Evolutionary conservation across 2,329 filamentous ascomycete genomes (phyloP).

Genomic region (Scleromitrula shiraiana): DNA sequence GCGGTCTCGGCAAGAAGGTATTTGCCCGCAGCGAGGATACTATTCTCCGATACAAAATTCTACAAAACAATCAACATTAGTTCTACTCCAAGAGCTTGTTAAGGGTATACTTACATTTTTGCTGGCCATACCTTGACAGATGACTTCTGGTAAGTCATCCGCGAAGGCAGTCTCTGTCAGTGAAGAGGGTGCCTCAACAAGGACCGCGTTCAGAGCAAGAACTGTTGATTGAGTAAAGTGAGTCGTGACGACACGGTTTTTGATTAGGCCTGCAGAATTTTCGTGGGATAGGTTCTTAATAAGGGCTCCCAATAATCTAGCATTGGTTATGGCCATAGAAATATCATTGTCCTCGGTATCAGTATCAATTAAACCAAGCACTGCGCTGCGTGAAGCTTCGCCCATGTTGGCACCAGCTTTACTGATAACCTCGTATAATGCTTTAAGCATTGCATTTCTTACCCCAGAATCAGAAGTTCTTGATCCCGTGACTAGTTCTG

Average conservation of each 20-base stretch:
- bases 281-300: constrained; percentile 78
- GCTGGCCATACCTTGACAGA: constrained; percentile 71
- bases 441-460: constrained; percentile 92
- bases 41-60: constrained; percentile 82
- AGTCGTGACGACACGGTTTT: constrained; percentile 69
- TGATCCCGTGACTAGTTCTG: constrained; percentile 88
- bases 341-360: constrained; percentile 69
- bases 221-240: constrained; percentile 72
- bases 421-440: constrained; percentile 90
- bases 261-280: constrained; percentile 49
- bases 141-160: constrained; percentile 67
- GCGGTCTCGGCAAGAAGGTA: constrained; percentile 65
- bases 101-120: constrained; percentile 55
- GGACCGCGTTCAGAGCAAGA: constrained; percentile 78
- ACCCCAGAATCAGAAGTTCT: constrained; percentile 85
- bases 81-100: neutral
- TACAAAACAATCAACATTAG: constrained; percentile 32
- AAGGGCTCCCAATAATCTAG: constrained; percentile 80
- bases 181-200: constrained; percentile 68
- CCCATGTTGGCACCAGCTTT: constrained; percentile 95
- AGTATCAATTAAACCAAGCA: constrained; percentile 80
- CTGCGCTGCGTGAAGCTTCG: constrained; percentile 76
- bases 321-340: constrained; percentile 80
- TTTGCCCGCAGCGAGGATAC: constrained; percentile 83
- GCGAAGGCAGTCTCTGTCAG: constrained; percentile 58